Conservation (phyloP, 2,329 filamentous ascomycete species). For the Neonectria punicea region DNA sequence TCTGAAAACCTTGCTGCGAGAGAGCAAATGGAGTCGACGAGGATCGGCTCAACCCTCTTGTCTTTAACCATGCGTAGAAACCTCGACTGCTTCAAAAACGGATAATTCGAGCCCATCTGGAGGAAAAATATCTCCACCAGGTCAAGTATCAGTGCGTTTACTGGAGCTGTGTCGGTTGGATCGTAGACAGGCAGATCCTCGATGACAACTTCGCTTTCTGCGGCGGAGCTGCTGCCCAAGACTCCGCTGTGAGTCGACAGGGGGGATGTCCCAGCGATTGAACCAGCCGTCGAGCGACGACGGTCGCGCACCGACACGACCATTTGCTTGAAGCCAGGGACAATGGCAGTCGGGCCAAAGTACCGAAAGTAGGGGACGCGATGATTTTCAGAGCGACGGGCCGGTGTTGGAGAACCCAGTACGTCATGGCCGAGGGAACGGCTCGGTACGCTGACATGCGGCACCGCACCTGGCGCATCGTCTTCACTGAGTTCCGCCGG, state of each 20-base stretch:
- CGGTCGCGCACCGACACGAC: slow-evolving; percentile 79
- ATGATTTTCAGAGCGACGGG: slow-evolving; percentile 65
- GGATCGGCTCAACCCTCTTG: slow-evolving; percentile 83
- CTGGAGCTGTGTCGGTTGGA: slow-evolving; percentile 73
- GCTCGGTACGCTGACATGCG: slow-evolving; percentile 20
- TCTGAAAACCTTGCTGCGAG: slow-evolving; percentile 84
- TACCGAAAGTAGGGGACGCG: slow-evolving; percentile 90
- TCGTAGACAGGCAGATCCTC: slow-evolving; percentile 81
- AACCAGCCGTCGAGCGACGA: slow-evolving; percentile 67
- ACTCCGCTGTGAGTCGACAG: slow-evolving; percentile 51
- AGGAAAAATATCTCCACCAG: slow-evolving; percentile 84
- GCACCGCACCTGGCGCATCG: slow-evolving; percentile 12
- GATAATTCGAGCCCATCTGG: slow-evolving; percentile 86
- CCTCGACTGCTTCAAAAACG: slow-evolving; percentile 78
- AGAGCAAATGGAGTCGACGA: slow-evolving; percentile 88
- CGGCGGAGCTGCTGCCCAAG: slow-evolving; percentile 52
- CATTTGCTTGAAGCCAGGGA: slow-evolving; percentile 94
- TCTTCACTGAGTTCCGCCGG: slow-evolving; percentile 23
- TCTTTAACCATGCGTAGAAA: slow-evolving; percentile 82
- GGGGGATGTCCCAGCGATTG: slow-evolving; percentile 65
- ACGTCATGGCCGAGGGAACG: slow-evolving; percentile 35
- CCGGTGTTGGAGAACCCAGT: slow-evolving; percentile 53
- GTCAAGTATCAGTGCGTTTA: slow-evolving; percentile 79
- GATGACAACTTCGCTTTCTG: slow-evolving; percentile 55
- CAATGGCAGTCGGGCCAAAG: slow-evolving; percentile 90